These are phyloP conservation scores for Ogataea glucozyma DNA, from an alignment of 805 yeast genomes.

Conservation along the genomic window DNA sequence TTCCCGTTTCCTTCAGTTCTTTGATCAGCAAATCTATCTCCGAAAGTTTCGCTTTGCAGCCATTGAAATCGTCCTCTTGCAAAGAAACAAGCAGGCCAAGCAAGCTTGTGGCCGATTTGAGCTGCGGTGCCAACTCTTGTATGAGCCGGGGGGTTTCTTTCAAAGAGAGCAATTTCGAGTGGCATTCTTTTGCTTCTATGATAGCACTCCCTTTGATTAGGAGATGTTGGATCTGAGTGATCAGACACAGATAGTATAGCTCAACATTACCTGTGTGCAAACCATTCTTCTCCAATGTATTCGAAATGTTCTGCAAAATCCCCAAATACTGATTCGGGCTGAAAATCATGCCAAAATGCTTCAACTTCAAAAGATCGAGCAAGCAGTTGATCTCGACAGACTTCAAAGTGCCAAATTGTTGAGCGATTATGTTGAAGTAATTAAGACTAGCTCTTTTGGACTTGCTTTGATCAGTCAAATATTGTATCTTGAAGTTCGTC, in stretches of 20 bases:
- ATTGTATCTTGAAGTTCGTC: conserved; percentile 40
- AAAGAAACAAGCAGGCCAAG: conserved; percentile 31
- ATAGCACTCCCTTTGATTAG: conserved; percentile 35
- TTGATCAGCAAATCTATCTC: conserved; percentile 32
- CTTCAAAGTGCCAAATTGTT: conserved; percentile 22
- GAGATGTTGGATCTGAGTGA: conserved; percentile 35
- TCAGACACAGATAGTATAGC: conserved; percentile 28
- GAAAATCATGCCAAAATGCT: conserved; percentile 32
- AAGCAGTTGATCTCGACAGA: conserved; percentile 27
- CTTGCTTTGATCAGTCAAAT: conserved; percentile 22
- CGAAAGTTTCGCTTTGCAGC: conserved; percentile 30
- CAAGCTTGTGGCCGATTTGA: conserved; percentile 36
- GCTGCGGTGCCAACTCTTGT: conserved; percentile 33
- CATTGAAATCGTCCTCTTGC: conserved; percentile 30
- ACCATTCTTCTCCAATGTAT: conserved; percentile 7
- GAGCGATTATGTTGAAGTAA: conserved; percentile 34
- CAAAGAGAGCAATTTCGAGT: conserved; percentile 22
- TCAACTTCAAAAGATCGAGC: conserved; percentile 36
- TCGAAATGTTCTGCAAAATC: conserved; percentile 14
- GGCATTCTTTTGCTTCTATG: conserved; percentile 19
- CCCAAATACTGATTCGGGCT: conserved; percentile 32
- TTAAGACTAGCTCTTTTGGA: conserved; percentile 30
- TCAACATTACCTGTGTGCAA: conserved; percentile 14
- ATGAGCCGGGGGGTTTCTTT: conserved; percentile 3
- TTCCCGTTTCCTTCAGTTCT: conserved; percentile 29